Percentiles rank a stretch among this genome's conserved stretches.
Conservation (phyloP, 148 eudicot genomes). For the Rhododendron williamsianum region DNA sequence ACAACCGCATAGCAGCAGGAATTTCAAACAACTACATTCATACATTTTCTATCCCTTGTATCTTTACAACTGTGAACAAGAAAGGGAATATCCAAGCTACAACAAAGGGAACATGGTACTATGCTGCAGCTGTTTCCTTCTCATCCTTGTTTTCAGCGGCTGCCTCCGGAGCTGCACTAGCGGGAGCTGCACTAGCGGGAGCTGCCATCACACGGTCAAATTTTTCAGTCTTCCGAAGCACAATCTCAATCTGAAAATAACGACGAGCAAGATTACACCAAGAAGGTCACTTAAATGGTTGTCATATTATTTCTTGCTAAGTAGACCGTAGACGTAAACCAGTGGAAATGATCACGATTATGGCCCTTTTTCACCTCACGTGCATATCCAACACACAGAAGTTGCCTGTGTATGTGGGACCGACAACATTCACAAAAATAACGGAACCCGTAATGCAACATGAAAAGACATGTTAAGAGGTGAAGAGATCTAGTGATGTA, state of each 20-base stretch:
- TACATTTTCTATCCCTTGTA: background rate
- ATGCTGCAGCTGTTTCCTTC: slow-evolving; percentile 21
- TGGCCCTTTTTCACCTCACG: background rate
- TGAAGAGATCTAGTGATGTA: background rate
- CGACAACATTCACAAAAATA: background rate
- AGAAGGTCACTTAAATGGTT: background rate
- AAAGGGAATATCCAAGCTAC: background rate
- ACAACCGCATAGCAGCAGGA: slow-evolving; percentile 3
- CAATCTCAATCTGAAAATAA: slow-evolving; percentile 56
- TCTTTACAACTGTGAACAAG: background rate
- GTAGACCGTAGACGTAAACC: background rate
- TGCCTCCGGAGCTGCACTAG: slow-evolving; percentile 10
- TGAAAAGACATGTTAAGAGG: background rate
- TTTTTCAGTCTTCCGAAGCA: slow-evolving; percentile 67
- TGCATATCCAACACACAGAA: background rate
- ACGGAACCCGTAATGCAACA: background rate
- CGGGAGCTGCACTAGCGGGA: slow-evolving; percentile 7
- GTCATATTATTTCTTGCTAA: background rate
- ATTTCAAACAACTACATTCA: background rate
- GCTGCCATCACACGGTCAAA: slow-evolving; percentile 45
- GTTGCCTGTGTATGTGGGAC: background rate
- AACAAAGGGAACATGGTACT: background rate
- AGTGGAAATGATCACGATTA: background rate
- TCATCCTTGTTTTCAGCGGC: slow-evolving; percentile 22
- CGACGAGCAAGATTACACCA: background rate